Evolutionary conservation across 164 flowering plant species (phyloP).

Genomic region (Piper betle): DNA sequence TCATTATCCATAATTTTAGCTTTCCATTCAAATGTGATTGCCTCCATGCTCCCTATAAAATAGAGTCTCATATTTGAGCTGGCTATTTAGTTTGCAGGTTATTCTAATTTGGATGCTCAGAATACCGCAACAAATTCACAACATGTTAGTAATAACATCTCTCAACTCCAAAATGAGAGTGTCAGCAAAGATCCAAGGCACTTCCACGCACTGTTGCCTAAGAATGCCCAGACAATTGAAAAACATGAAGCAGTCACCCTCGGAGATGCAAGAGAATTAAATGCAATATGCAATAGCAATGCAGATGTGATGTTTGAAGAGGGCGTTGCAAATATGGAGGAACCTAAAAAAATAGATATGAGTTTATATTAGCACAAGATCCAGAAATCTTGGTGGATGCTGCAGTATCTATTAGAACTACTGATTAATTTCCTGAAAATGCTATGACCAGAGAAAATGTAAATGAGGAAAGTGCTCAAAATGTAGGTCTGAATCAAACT

Average conservation of each 20-base stretch:
- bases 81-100: conserved; percentile 24
- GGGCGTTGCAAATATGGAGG: background rate
- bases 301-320: conserved; percentile 9
- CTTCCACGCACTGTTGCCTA: conserved; percentile 3
- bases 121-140: conserved; percentile 5
- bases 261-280: conserved; percentile 8
- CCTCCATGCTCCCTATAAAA: background rate
- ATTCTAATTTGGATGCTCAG: conserved; percentile 4
- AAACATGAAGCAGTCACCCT: conserved; percentile 8
- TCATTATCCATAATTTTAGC: background rate
- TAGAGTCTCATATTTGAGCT: conserved; percentile 3
- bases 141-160: conserved; percentile 4
- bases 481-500: conserved; percentile 1
- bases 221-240: conserved; percentile 1
- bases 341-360: conserved; percentile 7
- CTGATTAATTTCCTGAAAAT: conserved; percentile 7
- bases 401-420: conserved; percentile 6
- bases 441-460: conserved; percentile 10
- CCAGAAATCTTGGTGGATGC: conserved; percentile 8
- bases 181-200: conserved; percentile 9
- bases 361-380: conserved; percentile 8
- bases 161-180: conserved; percentile 8
- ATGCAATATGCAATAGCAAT: conserved; percentile 4
- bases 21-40: background rate
- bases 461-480: no score